A percentile compares a stretch with the other conserved stretches of the same genome.
These are phyloP conservation scores for Serendipita sp. DNA, from an alignment of 768 basidiomycete species.

Conservation along the genomic window DNA sequence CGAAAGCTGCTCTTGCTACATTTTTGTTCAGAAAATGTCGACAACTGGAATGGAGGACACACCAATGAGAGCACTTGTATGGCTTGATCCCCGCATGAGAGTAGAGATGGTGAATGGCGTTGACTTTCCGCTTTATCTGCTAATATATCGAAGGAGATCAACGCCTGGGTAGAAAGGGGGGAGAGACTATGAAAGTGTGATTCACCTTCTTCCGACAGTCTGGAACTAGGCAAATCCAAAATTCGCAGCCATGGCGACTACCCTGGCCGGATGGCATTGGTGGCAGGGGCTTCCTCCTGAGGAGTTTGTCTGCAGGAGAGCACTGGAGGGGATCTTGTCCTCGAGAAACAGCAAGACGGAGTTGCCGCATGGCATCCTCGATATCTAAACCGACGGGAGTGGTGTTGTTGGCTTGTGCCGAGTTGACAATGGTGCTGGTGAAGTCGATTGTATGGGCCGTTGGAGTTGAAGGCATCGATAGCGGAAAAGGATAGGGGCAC, in stretches of 20 bases:
- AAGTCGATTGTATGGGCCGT: too few relatives aligned
- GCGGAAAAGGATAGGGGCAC: too few relatives aligned
- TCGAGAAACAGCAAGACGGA: too few relatives aligned
- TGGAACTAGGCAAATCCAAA: neutral
- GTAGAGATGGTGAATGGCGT: neutral
- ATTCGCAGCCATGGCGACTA: neutral
- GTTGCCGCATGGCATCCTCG: too few relatives aligned
- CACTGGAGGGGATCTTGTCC: too few relatives aligned
- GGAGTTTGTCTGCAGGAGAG: too few relatives aligned
- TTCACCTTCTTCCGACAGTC: neutral
- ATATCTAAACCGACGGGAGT: too few relatives aligned
- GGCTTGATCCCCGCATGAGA: neutral
- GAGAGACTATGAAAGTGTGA: neutral
- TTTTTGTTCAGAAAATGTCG: neutral
- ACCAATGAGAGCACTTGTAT: neutral
- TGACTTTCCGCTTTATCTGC: neutral
- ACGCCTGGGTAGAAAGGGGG: neutral
- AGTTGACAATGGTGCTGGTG: too few relatives aligned
- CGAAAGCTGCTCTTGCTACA: neutral
- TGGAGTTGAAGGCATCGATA: too few relatives aligned
- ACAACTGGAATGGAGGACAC: neutral
- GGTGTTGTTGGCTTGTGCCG: too few relatives aligned
- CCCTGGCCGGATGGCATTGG: neutral
- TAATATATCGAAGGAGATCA: neutral
- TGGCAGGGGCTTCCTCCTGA: too few relatives aligned